Evolutionary conservation across 192 early-diverging fungal species (phyloP), one percentile per base, ranked within the genome.

Genomic region (Coemansia sp.): DNA sequence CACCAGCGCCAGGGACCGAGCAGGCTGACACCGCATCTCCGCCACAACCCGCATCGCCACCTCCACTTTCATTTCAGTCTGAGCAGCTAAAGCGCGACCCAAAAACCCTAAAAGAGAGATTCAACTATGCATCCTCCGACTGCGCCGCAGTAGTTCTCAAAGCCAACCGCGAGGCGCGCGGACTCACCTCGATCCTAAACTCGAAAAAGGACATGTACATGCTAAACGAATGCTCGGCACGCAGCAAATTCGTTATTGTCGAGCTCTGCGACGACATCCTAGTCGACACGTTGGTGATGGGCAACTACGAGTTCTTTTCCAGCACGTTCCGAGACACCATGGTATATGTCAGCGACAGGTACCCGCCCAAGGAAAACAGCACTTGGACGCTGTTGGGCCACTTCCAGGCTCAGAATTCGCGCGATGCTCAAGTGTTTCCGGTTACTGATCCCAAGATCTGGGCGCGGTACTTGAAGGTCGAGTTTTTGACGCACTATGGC

Each of bases 281-380:
- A 6, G 89, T 99, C 24, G 93, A 97, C 75, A 88, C 93, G 2
- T 71, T 99, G 59, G 87, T 91, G 16, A 70, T 99, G 46, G 98
- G 93, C 54, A 98, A 98, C 78, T 96, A 91, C 69, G 98, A 99
- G 78, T 96, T 97, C 73, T 99, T 99, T 70, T 94, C 93, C 0
- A 93, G 91, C 51, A 97, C 92, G 2, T 97, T 96, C 72, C 93
- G 93, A 67, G 91, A 97, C 42, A 89, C 95, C 74, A 81, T 88
- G 46, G 87, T 98, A 0, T 93, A 87, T 56, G 89, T 93, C 40
- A 84, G 87, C 53, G 87, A 92, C 46, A 68, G 85, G 34, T 96
- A 96, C 72, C 93, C 93, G 6, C 92, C 92, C 10, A 78, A 84
- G 40, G 76, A 90, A 35, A 83, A 87, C 42, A 60, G 59, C 36